Percentiles rank a stretch among this genome's conserved stretches.
Conservation (phyloP, 2,329 filamentous ascomycete species). For the Diaporthe vaccinii region DNA sequence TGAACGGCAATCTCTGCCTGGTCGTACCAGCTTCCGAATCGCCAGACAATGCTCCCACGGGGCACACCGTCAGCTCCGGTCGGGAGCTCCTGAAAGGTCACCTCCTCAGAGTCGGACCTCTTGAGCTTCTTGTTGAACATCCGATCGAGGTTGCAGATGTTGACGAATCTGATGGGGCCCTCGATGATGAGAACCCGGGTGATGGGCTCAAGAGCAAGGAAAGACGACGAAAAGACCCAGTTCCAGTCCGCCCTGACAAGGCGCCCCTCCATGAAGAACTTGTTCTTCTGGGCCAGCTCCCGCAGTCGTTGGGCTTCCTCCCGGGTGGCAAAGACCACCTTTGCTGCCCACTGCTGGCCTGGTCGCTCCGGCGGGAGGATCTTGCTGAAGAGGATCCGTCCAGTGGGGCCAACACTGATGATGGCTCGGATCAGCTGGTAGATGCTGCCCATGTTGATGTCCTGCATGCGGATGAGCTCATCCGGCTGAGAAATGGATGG, state of each 20-base stretch:
- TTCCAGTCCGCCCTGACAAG: conserved; percentile 3
- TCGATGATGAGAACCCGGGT: conserved; percentile 14
- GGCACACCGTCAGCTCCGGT: neutral
- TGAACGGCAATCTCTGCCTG: conserved; percentile 22
- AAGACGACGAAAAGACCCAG: neutral
- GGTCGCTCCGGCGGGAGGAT: neutral
- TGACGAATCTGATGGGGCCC: neutral
- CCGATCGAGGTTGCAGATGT: neutral
- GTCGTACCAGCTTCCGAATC: conserved; percentile 28
- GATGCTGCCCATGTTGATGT: too few relatives aligned
- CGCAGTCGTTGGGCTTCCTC: conserved; percentile 1
- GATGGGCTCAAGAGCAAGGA: neutral
- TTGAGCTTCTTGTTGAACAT: neutral
- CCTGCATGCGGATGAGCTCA: neutral
- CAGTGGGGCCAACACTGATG: conserved; percentile 23
- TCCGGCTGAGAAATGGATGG: neutral
- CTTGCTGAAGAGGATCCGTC: conserved; percentile 15
- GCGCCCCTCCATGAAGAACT: neutral
- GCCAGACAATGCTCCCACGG: conserved; percentile 1
- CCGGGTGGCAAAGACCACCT: conserved; percentile 10
- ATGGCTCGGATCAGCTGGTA: conserved; percentile 24
- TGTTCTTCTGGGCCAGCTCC: neutral
- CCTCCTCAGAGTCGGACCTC: neutral
- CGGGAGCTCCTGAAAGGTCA: neutral
- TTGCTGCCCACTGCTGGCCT: neutral